A percentile compares a stretch with the other conserved stretches of the same genome.
Evolutionary conservation across 805 yeast species (phyloP).

Genomic region (Ogataea minuta): DNA sequence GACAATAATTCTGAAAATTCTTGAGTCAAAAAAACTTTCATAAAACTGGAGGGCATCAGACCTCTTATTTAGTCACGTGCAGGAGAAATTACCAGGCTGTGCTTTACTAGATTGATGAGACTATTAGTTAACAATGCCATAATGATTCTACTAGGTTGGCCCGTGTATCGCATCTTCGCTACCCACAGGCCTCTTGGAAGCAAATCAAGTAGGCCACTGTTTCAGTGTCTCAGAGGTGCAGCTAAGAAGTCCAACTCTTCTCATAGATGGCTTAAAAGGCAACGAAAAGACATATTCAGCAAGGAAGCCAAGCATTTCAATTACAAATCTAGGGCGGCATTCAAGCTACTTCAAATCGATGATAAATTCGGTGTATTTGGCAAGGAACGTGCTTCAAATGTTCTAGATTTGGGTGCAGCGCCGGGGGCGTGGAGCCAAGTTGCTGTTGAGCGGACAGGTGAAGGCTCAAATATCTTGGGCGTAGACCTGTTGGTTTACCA

Average conservation of each 20-base stretch:
- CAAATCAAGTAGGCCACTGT: not conserved
- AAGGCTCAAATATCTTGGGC: constrained; percentile 63
- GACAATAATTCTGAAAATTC: constrained; percentile 38
- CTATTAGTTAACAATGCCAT: too few relatives aligned
- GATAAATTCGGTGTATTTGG: constrained; percentile 56
- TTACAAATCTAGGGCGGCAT: constrained; percentile 85
- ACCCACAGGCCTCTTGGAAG: not conserved
- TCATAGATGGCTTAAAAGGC: constrained; percentile 72
- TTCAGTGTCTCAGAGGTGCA: not conserved
- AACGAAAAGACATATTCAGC: constrained; percentile 60
- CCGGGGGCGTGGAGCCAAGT: constrained; percentile 97
- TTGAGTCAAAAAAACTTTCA: constrained; percentile 1
- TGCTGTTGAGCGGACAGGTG: constrained; percentile 52
- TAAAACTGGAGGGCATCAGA: not conserved
- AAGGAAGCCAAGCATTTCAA: constrained; percentile 62
- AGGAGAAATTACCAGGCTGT: not conserved
- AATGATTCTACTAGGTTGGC: too few relatives aligned
- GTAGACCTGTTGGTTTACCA: constrained; percentile 75
- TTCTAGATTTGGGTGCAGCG: constrained; percentile 88
- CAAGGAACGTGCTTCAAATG: constrained; percentile 28
- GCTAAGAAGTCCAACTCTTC: constrained; percentile 47
- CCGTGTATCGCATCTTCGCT: not conserved
- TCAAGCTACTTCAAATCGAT: constrained; percentile 76
- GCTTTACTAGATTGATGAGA: not conserved
- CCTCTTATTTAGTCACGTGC: constrained; percentile 5